A percentile compares a stretch with the other conserved stretches of the same genome.
Conservation (phyloP, 768 basidiomycete genomes). For the Tricholoma sp. region DNA sequence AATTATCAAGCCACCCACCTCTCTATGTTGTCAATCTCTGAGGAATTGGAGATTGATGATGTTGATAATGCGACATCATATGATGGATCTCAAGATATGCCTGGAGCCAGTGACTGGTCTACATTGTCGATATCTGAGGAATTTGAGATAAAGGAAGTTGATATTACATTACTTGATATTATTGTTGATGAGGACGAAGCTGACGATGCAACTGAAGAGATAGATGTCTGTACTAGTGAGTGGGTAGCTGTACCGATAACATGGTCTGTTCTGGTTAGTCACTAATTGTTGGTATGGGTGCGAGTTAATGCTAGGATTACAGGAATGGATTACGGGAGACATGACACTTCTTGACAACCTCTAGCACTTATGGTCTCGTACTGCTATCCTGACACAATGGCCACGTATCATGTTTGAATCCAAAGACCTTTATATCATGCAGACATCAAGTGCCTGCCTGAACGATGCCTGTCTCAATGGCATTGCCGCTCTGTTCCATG, state of each 20-base stretch:
- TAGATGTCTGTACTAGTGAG: neutral
- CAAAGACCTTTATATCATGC: conserved; percentile 1
- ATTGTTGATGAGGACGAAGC: neutral
- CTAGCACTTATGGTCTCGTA: neutral
- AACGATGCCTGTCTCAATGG: neutral
- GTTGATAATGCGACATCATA: neutral
- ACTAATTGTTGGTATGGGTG: neutral
- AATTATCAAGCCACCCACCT: neutral
- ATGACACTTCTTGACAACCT: neutral
- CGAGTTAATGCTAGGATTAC: neutral
- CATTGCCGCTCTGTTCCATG: neutral
- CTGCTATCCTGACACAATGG: neutral
- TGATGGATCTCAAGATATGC: neutral
- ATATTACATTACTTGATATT: neutral
- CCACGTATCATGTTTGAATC: neutral
- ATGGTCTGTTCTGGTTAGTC: neutral
- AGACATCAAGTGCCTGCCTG: neutral
- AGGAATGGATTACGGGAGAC: neutral
- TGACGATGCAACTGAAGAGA: neutral
- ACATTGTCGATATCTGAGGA: too few species aligned
- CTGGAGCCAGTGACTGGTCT: neutral
- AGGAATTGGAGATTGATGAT: neutral
- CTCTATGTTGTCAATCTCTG: neutral
- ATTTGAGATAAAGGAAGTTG: neutral
- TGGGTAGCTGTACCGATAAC: neutral